Evolutionary conservation across 495 filamentous ascomycete species (phyloP), one percentile per base, ranked within the genome.

Genomic region (Hypoxylon lienhwacheense): DNA sequence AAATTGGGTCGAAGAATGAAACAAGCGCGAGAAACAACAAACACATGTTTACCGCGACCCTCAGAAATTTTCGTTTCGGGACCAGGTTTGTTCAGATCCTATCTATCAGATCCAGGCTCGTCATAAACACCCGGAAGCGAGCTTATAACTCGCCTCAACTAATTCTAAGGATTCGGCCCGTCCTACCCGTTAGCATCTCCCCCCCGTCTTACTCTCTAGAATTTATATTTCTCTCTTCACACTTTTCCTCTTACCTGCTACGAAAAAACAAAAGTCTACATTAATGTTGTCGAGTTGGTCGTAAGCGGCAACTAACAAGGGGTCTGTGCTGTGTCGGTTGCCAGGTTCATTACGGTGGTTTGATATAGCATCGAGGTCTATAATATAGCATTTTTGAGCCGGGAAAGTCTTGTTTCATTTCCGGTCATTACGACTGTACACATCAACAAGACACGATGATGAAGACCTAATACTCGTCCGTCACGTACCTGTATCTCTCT

Each of bases 291-390:
- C 43, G 35, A 52, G 58, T 56, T 56, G 14, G 58, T 52, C 53
- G 37, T 61, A 48, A 61, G 47, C 47, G 47, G 53, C 26, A 56
- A 46, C 52, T 52, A 61, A 36, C 53, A 56, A 56, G 52, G 53
- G 58, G 47, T 43, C 47, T 56, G 58, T 61, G 58, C 52, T 56
- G 52, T 52, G 28, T 39, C 42, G 12, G 52, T 56, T 52, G 35
- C 52, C 33, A 24, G 58, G 47, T 55, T 61, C 26, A 33, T 47
- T 43, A 26, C 16, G 40, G 51, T 45, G 42, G 42, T 55, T 53
- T 61, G 58, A 61, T 61, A 61, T 61, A 47, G 48, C 45, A 61
- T 61, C 47, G 43, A 61, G 26, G 58, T 61, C 58, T 61, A 61
- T 61, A 61, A 52, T 61, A 61, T 55, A 61, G 32, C 53, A 21